phyloP scores from a whole-genome alignment of 2,329 filamentous ascomycete genomes.

The Ceratocystis smalleyi region DNA sequence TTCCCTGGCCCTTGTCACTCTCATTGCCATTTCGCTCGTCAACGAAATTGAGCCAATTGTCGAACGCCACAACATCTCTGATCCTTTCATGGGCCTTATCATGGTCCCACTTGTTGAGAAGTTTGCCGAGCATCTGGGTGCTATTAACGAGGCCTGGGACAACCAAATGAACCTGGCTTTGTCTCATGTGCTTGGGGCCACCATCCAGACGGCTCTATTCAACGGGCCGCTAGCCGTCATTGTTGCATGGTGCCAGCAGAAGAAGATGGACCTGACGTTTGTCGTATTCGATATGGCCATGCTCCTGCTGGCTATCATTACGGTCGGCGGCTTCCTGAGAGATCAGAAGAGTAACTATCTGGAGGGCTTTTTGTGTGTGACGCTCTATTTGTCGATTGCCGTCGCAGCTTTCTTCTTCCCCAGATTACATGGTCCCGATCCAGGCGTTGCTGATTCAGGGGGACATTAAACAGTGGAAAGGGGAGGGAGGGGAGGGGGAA shows the following conservation, averaged over 20 bases:
- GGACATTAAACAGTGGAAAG: neutral
- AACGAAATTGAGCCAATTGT: constrained; percentile 51
- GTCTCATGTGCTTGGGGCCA: constrained; percentile 71
- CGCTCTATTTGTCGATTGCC: constrained; percentile 46
- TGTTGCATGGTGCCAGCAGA: constrained; percentile 62
- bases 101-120: constrained; percentile 73
- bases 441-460: neutral
- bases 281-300: constrained; percentile 74
- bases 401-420: constrained; percentile 44
- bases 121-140: constrained; percentile 69
- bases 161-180: constrained; percentile 74
- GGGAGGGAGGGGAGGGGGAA: neutral
- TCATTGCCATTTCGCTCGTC: constrained; percentile 61
- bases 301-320: constrained; percentile 68
- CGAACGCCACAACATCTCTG: constrained; percentile 30
- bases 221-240: constrained; percentile 73
- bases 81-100: constrained; percentile 52
- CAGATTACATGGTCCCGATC: constrained; percentile 23
- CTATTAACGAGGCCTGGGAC: constrained; percentile 71
- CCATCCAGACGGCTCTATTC: constrained; percentile 76
- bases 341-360: constrained; percentile 86
- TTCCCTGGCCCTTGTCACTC: constrained; percentile 51
- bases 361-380: constrained; percentile 66
- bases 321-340: constrained; percentile 72
- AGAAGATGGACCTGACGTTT: constrained; percentile 65